Evolutionary conservation across 176 grass and related monocot genomes (phyloP).

Genomic region (Hyparrhenia diplandra): DNA sequence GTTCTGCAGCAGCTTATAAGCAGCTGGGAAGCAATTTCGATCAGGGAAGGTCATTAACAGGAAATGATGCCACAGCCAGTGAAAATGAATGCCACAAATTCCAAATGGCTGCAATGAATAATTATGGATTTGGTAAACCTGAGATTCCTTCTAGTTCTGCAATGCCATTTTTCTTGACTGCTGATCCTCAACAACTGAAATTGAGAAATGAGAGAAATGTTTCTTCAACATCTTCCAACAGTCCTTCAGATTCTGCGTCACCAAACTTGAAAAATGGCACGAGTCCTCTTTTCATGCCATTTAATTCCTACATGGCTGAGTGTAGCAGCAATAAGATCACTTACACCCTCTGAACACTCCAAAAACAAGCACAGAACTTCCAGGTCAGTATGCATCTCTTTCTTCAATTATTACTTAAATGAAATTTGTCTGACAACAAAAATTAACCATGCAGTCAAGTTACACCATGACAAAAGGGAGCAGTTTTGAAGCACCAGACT

Average conservation of each 20-base stretch:
- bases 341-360: neutral
- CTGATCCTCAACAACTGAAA: conserved; percentile 31
- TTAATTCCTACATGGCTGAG: conserved; percentile 21
- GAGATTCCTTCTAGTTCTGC: conserved; percentile 18
- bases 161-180: conserved; percentile 22
- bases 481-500: conserved; percentile 30
- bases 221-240: conserved; percentile 35
- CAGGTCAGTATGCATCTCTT: conserved; percentile 34
- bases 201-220: conserved; percentile 23
- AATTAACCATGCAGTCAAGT: conserved; percentile 23
- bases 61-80: conserved; percentile 15
- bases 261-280: conserved; percentile 32
- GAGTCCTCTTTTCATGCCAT: conserved; percentile 14
- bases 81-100: conserved; percentile 27
- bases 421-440: conserved; percentile 10
- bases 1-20: conserved; percentile 13
- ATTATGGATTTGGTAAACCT: conserved; percentile 10
- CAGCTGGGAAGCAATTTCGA: conserved; percentile 19
- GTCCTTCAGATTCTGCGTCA: conserved; percentile 42
- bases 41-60: conserved; percentile 31
- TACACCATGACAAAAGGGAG: conserved; percentile 1
- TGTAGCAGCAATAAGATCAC: neutral
- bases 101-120: conserved; percentile 12
- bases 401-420: conserved; percentile 14
- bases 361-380: conserved; percentile 21